A percentile compares a stretch with the other conserved stretches of the same genome.
Evolutionary conservation across 2,329 filamentous ascomycete species (phyloP).

Genomic region (Aspergillus carbonarius): DNA sequence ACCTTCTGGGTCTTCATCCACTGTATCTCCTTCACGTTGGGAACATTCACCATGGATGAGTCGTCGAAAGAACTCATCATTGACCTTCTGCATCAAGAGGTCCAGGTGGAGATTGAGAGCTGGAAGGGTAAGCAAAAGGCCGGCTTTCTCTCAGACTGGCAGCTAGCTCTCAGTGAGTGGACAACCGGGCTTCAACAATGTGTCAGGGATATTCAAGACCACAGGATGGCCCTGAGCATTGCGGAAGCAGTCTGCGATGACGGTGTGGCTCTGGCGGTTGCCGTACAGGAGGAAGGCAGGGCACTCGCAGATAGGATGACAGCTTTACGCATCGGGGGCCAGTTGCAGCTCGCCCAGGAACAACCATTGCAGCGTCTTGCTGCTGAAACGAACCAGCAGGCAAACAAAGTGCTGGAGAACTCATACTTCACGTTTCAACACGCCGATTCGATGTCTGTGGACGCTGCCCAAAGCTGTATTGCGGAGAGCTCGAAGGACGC

Average conservation of each 20-base stretch:
- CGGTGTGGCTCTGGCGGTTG: constrained; percentile 5
- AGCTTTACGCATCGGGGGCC: constrained; percentile 1
- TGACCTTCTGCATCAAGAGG: neutral
- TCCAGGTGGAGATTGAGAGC: neutral
- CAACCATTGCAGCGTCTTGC: constrained; percentile 3
- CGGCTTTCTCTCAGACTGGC: neutral
- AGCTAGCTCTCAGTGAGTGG: constrained; percentile 8
- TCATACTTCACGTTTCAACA: neutral
- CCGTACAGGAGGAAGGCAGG: constrained; percentile 9
- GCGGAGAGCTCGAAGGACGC: constrained; percentile 4
- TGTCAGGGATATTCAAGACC: neutral
- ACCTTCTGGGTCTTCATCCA: neutral
- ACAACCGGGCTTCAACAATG: constrained; percentile 1
- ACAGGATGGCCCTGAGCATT: constrained; percentile 6
- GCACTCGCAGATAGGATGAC: neutral
- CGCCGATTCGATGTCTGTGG: neutral
- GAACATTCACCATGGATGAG: constrained; percentile 4
- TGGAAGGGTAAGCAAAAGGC: neutral
- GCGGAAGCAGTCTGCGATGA: constrained; percentile 7
- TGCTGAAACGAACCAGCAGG: neutral
- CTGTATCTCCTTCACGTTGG: neutral
- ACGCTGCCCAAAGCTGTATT: neutral
- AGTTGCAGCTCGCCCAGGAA: neutral
- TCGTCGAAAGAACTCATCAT: constrained; percentile 1
- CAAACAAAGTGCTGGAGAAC: neutral